phyloP scores from a whole-genome alignment of 306 rosid species.

The Quercus alba region DNA sequence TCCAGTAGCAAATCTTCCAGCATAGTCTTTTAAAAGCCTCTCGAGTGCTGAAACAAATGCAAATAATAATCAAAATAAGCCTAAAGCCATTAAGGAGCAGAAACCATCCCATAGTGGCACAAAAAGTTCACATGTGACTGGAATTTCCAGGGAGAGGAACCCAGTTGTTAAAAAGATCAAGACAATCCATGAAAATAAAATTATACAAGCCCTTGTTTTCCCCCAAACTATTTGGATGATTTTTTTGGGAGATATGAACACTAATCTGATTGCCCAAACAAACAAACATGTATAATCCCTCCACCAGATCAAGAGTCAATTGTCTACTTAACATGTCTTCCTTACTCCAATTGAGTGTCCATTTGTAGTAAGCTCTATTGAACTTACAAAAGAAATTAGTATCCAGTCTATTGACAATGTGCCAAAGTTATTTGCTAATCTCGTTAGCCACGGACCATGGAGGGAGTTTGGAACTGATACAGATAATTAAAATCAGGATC shows the following conservation, averaged over 20 bases:
- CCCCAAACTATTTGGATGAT: neutral
- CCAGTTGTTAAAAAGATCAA: neutral
- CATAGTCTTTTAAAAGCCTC: slow-evolving; percentile 38
- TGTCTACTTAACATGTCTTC: neutral
- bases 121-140: too few species aligned
- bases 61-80: neutral
- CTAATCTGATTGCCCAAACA: neutral
- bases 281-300: neutral
- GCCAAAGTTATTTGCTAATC: neutral
- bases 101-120: neutral
- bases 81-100: neutral
- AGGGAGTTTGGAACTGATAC: neutral
- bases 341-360: too few species aligned
- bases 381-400: neutral
- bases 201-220: neutral
- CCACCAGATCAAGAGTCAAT: neutral
- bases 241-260: too few species aligned
- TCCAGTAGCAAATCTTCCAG: slow-evolving; percentile 58
- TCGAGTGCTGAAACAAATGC: slow-evolving; percentile 49
- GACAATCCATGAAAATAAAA: neutral
- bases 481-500: neutral
- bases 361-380: neutral
- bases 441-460: neutral
- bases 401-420: neutral
- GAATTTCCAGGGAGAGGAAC: too few species aligned